Evolutionary conservation across 768 basidiomycete genomes (phyloP).

Genomic region (Coprinopsis strossmayeri): DNA sequence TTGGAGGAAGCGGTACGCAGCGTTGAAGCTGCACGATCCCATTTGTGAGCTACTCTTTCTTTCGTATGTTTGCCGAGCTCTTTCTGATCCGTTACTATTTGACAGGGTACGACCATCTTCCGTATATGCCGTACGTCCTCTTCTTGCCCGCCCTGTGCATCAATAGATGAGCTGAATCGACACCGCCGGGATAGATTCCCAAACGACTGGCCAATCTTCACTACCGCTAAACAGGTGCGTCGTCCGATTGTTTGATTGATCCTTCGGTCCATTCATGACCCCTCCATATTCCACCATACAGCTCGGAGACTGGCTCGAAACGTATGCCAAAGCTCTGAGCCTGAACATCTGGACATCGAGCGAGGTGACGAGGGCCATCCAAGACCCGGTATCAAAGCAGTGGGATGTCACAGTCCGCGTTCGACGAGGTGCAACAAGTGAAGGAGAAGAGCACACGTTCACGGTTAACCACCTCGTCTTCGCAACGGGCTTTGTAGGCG

Average conservation of each 20-base stretch:
- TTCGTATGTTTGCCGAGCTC: slow-evolving; percentile 1
- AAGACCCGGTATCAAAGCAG: slow-evolving; percentile 22
- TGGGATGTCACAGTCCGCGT: slow-evolving; percentile 35
- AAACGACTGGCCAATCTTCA: slow-evolving; percentile 24
- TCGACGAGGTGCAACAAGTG: background rate
- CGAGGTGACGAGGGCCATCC: slow-evolving; percentile 26
- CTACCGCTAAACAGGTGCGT: slow-evolving; percentile 25
- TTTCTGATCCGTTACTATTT: background rate
- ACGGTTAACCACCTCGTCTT: slow-evolving; percentile 45
- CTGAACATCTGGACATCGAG: slow-evolving; percentile 46
- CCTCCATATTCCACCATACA: no score
- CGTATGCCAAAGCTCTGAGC: slow-evolving; percentile 30
- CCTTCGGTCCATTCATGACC: no score
- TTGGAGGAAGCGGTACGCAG: slow-evolving; percentile 63
- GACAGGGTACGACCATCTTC: slow-evolving; percentile 50
- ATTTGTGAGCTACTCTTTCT: slow-evolving; percentile 51
- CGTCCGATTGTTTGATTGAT: no score
- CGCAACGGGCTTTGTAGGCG: slow-evolving; percentile 46
- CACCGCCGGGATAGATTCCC: slow-evolving; percentile 25
- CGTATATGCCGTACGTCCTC: slow-evolving; percentile 56
- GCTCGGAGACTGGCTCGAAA: slow-evolving; percentile 28
- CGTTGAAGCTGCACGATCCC: slow-evolving; percentile 60
- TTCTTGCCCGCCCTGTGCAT: no score
- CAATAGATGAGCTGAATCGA: no score
- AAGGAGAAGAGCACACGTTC: slow-evolving; percentile 37